Evolutionary conservation across 169 alveolate genomes (phyloP).

Genomic region (Plasmodium coatneyi): DNA sequence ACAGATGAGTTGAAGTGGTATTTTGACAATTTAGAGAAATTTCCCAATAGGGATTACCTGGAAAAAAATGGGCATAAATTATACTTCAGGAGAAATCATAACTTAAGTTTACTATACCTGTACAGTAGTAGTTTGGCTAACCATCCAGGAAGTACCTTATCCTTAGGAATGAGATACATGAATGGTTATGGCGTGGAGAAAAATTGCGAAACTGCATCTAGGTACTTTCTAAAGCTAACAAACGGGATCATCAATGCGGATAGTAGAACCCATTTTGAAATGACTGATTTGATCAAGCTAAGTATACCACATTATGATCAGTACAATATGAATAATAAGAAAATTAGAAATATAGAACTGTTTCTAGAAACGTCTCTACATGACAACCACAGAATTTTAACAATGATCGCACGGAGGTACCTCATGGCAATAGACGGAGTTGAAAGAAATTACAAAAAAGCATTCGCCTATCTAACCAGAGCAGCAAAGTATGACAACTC

Average conservation of each 20-base stretch:
- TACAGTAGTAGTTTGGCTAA: constrained; percentile 73
- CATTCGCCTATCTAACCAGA: constrained; percentile 13
- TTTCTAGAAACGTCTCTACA: constrained; percentile 66
- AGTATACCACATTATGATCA: constrained; percentile 52
- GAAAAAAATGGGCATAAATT: background rate
- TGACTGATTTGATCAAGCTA: constrained; percentile 21
- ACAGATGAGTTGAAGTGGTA: constrained; percentile 36
- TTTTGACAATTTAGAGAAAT: constrained; percentile 15
- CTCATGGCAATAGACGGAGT: constrained; percentile 53
- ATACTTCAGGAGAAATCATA: constrained; percentile 7
- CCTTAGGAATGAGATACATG: constrained; percentile 62
- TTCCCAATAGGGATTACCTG: constrained; percentile 18
- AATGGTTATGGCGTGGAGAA: constrained; percentile 59
- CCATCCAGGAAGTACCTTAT: constrained; percentile 48
- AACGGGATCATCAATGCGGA: constrained; percentile 34
- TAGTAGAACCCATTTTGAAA: constrained; percentile 61
- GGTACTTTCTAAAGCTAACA: constrained; percentile 27
- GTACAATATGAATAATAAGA: constrained; percentile 55
- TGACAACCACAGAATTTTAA: constrained; percentile 53
- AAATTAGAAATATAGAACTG: constrained; percentile 49
- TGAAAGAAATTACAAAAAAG: constrained; percentile 48
- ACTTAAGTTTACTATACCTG: constrained; percentile 36
- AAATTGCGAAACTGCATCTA: constrained; percentile 61
- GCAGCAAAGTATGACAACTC: constrained; percentile 47
- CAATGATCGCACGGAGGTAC: constrained; percentile 63